phyloP scores from a whole-genome alignment of 176 grass and related monocot species.

The barley (Hordeum vulgare) region MorexV3_pseudomolecules_assembly NC_058518.1:452737233-452737732 shows the following conservation, averaged over 20 bases:
- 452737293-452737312: constrained; percentile 78
- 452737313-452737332: constrained; percentile 71
- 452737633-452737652: background rate
- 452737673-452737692: too few species aligned
- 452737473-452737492: constrained; percentile 7
- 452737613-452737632: too few species aligned
- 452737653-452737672: too few species aligned
- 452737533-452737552: background rate
- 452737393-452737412: constrained; percentile 54
- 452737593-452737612: background rate
- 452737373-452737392: constrained; percentile 59
- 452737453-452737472: constrained; percentile 27
- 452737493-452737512: constrained; percentile 2
- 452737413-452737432: constrained; percentile 63
- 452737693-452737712: too few species aligned
- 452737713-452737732: too few species aligned
- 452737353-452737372: constrained; percentile 81
- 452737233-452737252: constrained; percentile 78
- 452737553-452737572: too few species aligned
- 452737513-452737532: background rate
- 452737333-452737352: constrained; percentile 91
- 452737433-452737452: constrained; percentile 16
- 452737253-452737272: constrained; percentile 94
- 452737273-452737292: constrained; percentile 97
- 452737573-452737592: background rate